Evolutionary conservation across 2,329 filamentous ascomycete species (phyloP).

Genomic region (Pseudopyrenochaeta lycopersici): DNA sequence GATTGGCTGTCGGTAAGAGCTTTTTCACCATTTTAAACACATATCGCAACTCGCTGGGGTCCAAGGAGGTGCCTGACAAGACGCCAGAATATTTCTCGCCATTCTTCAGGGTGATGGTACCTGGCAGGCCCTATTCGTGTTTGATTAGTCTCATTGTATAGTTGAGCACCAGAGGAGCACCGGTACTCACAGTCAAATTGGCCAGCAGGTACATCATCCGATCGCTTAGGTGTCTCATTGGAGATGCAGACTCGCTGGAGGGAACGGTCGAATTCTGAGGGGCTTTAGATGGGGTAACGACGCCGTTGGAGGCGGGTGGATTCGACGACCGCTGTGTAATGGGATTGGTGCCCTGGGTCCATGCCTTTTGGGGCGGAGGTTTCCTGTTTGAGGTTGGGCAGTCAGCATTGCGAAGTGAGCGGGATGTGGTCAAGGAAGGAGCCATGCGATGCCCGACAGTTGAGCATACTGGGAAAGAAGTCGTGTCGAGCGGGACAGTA

Average conservation of each 20-base stretch:
- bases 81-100: constrained; percentile 70
- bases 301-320: constrained; percentile 63
- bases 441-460: constrained; percentile 6
- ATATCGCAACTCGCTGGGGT: constrained; percentile 63
- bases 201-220: constrained; percentile 67
- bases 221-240: constrained; percentile 68
- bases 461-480: constrained; percentile 7
- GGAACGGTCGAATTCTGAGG: constrained; percentile 46
- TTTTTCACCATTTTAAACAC: constrained; percentile 73
- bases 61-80: constrained; percentile 65
- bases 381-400: constrained; percentile 48
- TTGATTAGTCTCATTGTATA: constrained; percentile 17
- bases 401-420: constrained; percentile 37
- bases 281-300: constrained; percentile 53
- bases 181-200: constrained; percentile 64
- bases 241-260: constrained; percentile 60
- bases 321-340: constrained; percentile 65
- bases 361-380: constrained; percentile 65
- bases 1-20: constrained; percentile 49
- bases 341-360: constrained; percentile 68
- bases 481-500: constrained; percentile 17
- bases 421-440: constrained; percentile 3
- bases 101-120: constrained; percentile 65
- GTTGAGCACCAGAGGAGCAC: neutral
- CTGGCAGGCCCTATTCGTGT: constrained; percentile 60